These are phyloP conservation scores for Brettanomyces anomalus DNA, from an alignment of 805 yeast genomes.

Conservation along the genomic window DNA sequence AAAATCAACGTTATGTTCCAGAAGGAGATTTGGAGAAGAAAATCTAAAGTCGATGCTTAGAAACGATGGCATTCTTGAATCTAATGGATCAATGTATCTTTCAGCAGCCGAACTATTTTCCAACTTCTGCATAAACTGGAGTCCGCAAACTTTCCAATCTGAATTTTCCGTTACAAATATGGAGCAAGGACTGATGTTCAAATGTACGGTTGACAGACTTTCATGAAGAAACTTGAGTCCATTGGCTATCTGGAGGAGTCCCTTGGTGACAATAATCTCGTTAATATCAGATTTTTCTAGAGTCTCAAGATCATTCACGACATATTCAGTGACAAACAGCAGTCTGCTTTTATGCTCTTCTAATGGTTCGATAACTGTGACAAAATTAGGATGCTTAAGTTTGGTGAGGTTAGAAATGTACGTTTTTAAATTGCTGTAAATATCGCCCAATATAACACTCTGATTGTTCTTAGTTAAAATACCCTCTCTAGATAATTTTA, in stretches of 20 bases:
- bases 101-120: constrained; percentile 41
- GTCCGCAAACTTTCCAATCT: constrained; percentile 90
- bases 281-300: constrained; percentile 44
- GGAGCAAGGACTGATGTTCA: constrained; percentile 70
- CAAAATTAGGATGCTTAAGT: constrained; percentile 81
- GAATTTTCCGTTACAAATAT: constrained; percentile 73
- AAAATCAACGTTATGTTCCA: constrained; percentile 53
- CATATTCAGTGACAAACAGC: constrained; percentile 78
- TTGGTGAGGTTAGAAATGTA: constrained; percentile 70
- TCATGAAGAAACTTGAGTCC: constrained; percentile 80
- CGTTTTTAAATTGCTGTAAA: constrained; percentile 51
- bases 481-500: constrained; percentile 41
- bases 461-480: constrained; percentile 40
- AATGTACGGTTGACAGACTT: constrained; percentile 63
- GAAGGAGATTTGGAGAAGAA: constrained; percentile 76
- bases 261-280: constrained; percentile 65
- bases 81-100: constrained; percentile 60
- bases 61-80: constrained; percentile 67
- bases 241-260: constrained; percentile 66
- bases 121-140: constrained; percentile 42
- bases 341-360: constrained; percentile 78
- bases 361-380: constrained; percentile 78
- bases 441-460: constrained; percentile 45
- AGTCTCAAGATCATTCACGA: constrained; percentile 29
- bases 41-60: constrained; percentile 64